These are phyloP conservation scores for Boletus edulis DNA, from an alignment of 768 basidiomycete species.

Conservation along the genomic window DNA sequence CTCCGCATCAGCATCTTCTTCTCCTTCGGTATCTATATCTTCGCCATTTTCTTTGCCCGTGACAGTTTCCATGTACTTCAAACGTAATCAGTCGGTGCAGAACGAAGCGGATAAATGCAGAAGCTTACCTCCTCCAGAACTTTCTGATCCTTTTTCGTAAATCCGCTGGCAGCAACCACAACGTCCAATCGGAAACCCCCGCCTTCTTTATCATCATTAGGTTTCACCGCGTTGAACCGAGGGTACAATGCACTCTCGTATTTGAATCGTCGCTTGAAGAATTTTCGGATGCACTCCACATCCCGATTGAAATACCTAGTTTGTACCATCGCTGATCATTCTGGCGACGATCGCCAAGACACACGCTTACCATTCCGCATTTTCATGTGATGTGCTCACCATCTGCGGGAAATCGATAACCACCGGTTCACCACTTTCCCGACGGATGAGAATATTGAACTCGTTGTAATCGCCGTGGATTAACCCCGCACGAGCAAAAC, in stretches of 20 bases:
- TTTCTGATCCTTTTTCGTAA: conserved; percentile 79
- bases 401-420: conserved; percentile 99
- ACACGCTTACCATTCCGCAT: conserved; percentile 84
- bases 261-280: conserved; percentile 87
- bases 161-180: conserved; percentile 92
- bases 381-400: conserved; percentile 95
- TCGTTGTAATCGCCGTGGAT: conserved; percentile 99
- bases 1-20: conserved; percentile 38
- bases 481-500: conserved; percentile 89
- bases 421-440: conserved; percentile 72
- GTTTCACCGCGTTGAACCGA: conserved; percentile 55
- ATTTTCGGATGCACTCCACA: conserved; percentile 92
- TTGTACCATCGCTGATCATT: conserved; percentile 6
- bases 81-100: conserved; percentile 22
- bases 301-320: conserved; percentile 98
- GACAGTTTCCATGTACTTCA: conserved; percentile 66
- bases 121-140: conserved; percentile 75
- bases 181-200: conserved; percentile 80
- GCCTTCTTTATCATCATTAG: conserved; percentile 36
- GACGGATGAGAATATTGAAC: conserved; percentile 94
- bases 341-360: conserved; percentile 12
- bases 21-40: conserved; percentile 27
- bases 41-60: conserved; percentile 33
- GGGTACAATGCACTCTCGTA: conserved; percentile 93
- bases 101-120: conserved; percentile 17